phyloP scores from a whole-genome alignment of 1,139 yeast species.

The Saccharomyces uvarum region DNA sequence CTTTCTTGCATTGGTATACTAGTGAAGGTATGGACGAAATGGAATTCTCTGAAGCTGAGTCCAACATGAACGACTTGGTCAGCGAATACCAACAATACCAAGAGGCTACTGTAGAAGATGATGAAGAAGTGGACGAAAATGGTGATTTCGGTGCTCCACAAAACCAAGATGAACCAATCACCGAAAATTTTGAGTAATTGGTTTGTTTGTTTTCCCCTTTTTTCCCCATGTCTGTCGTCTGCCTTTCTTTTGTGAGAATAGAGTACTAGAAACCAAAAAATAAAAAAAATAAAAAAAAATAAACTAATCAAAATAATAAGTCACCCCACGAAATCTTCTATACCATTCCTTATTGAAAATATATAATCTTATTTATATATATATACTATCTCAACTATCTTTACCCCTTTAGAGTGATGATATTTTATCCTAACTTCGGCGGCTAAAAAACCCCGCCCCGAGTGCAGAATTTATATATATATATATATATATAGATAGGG shows the following conservation, averaged over 20 bases:
- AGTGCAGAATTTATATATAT: not conserved
- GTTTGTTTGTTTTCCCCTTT: not conserved
- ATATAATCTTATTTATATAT: not conserved
- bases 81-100: conserved; percentile 90
- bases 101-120: conserved; percentile 71
- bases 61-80: conserved; percentile 79
- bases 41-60: conserved; percentile 82
- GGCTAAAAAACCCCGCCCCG: not conserved
- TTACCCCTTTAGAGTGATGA: not conserved
- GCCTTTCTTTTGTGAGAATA: not conserved
- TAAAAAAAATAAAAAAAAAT: not conserved
- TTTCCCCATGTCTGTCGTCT: not conserved
- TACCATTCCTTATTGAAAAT: not conserved
- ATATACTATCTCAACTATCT: not conserved
- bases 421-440: not conserved
- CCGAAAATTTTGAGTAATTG: conserved; percentile 25
- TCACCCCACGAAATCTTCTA: not conserved
- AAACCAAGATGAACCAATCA: conserved; percentile 41
- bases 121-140: conserved; percentile 55
- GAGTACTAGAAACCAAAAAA: not conserved
- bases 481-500: not conserved
- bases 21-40: conserved; percentile 93
- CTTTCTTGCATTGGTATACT: conserved; percentile 93
- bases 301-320: not conserved
- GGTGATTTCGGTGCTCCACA: conserved; percentile 51